phyloP scores from a whole-genome alignment of 2,329 filamentous ascomycete species.

The Mycosphaerella arachidis region DNA sequence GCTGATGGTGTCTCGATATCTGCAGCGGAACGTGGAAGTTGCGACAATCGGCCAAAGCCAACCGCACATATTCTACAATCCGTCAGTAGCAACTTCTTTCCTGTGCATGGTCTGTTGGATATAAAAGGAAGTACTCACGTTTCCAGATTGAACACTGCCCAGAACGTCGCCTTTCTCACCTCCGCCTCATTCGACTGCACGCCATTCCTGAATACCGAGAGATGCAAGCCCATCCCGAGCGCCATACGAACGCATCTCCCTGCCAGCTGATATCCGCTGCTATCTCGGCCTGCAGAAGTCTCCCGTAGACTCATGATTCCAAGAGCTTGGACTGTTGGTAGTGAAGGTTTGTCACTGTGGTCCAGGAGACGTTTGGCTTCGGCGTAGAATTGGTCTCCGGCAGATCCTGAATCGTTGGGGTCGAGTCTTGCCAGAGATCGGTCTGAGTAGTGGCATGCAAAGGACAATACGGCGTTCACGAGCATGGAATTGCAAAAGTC shows the following conservation, averaged over 20 bases:
- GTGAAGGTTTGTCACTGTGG: slow-evolving; percentile 53
- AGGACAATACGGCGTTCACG: slow-evolving; percentile 33
- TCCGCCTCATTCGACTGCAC: slow-evolving; percentile 43
- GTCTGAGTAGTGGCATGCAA: slow-evolving; percentile 48
- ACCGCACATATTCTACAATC: slow-evolving; percentile 41
- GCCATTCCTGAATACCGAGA: slow-evolving; percentile 35
- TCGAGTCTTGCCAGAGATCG: slow-evolving; percentile 60
- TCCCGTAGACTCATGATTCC: slow-evolving; percentile 73
- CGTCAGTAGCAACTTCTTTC: slow-evolving; percentile 8
- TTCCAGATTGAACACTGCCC: slow-evolving; percentile 49
- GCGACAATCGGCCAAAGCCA: slow-evolving; percentile 44
- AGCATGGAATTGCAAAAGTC: slow-evolving; percentile 60
- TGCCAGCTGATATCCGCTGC: slow-evolving; percentile 67
- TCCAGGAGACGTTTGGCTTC: slow-evolving; percentile 61
- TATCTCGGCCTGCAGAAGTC: slow-evolving; percentile 63
- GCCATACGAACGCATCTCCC: slow-evolving; percentile 69
- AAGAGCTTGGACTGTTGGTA: slow-evolving; percentile 70
- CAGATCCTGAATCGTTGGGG: slow-evolving; percentile 57
- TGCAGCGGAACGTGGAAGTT: slow-evolving; percentile 46
- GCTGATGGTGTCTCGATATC: slow-evolving; percentile 45
- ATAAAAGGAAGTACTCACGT: slow-evolving; percentile 34
- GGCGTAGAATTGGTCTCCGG: slow-evolving; percentile 70
- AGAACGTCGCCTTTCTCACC: slow-evolving; percentile 50
- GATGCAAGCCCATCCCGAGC: slow-evolving; percentile 66
- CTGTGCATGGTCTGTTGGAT: not conserved